phyloP scores from a whole-genome alignment of 2,329 filamentous ascomycete genomes.

The Thyridium curvatum region DNA sequence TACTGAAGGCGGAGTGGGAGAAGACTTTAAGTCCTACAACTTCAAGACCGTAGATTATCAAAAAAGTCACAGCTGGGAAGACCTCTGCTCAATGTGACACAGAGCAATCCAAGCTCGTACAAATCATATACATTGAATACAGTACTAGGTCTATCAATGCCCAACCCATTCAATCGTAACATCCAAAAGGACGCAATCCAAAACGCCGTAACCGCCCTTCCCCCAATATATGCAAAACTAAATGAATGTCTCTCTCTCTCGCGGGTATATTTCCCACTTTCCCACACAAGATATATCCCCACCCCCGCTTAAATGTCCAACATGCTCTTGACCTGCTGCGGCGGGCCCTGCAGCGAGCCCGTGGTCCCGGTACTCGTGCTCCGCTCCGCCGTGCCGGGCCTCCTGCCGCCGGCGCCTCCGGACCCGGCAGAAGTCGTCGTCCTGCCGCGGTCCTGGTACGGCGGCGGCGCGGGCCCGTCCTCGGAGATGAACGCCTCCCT shows the following conservation, averaged over 20 bases:
- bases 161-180: too few species aligned
- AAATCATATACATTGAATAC: too few species aligned
- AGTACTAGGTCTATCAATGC: too few species aligned
- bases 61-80: too few species aligned
- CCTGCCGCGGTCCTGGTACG: slow-evolving; percentile 21
- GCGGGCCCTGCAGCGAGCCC: slow-evolving; percentile 38
- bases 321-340: slow-evolving; percentile 53
- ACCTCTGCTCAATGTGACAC: too few species aligned
- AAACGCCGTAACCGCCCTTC: too few species aligned
- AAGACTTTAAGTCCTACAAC: too few species aligned
- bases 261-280: neutral
- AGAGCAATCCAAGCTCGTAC: too few species aligned
- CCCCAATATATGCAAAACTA: neutral
- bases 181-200: too few species aligned
- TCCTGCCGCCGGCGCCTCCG: slow-evolving; percentile 5
- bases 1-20: too few species aligned
- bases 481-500: slow-evolving; percentile 31
- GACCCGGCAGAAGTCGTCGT: slow-evolving; percentile 16
- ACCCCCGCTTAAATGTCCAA: slow-evolving; percentile 38
- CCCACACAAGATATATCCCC: neutral
- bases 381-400: slow-evolving; percentile 26
- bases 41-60: too few species aligned
- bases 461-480: slow-evolving; percentile 36
- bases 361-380: slow-evolving; percentile 39
- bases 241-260: slow-evolving; percentile 1